phyloP scores from a whole-genome alignment of 2,329 filamentous ascomycete genomes.

The Fusarium falciforme region DNA sequence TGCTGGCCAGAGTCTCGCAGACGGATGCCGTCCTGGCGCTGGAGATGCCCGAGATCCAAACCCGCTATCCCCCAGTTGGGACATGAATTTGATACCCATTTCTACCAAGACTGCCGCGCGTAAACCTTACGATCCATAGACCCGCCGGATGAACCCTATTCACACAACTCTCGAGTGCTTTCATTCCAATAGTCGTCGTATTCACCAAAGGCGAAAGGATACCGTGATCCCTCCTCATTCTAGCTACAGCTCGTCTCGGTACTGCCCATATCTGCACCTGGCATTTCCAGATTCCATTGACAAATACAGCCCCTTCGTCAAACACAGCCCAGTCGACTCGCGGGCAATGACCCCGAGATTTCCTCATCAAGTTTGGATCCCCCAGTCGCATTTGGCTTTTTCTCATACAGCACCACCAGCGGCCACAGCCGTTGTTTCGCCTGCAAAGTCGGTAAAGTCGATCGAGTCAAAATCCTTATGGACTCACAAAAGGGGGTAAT shows the following conservation, averaged over 20 bases:
- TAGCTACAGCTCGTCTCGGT: conserved; percentile 32
- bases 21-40: background rate
- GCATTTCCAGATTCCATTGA: conserved; percentile 21
- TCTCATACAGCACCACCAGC: conserved; percentile 17
- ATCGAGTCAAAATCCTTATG: conserved; percentile 15
- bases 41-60: background rate
- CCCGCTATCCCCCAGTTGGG: conserved; percentile 11
- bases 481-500: conserved; percentile 28
- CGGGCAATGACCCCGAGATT: conserved; percentile 16
- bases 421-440: conserved; percentile 18
- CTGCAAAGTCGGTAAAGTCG: conserved; percentile 8
- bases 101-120: conserved; percentile 27
- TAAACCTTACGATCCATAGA: conserved; percentile 21
- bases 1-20: background rate
- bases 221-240: conserved; percentile 21
- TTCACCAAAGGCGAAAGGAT: conserved; percentile 37
- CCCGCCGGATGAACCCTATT: conserved; percentile 2
- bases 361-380: conserved; percentile 23
- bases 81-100: conserved; percentile 28
- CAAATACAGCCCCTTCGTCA: conserved; percentile 14
- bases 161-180: background rate
- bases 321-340: conserved; percentile 17
- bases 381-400: conserved; percentile 2
- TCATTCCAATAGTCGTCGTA: conserved; percentile 45
- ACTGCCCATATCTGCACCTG: conserved; percentile 33